phyloP scores from a whole-genome alignment of 2,329 filamentous ascomycete genomes.

The Botrytis fragariae region DNA sequence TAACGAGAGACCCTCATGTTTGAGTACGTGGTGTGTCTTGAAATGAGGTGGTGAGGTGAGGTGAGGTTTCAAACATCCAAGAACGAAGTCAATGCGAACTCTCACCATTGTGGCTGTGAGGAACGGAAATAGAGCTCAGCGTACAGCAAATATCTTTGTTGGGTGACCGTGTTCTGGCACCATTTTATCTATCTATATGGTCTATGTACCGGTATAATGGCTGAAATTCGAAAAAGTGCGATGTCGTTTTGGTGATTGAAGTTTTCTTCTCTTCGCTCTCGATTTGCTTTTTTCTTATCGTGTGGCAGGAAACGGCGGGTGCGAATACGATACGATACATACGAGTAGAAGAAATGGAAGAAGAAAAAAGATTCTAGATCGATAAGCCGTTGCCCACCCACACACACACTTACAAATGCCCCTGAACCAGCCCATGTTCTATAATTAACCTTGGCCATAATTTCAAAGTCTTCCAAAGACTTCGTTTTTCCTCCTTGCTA shows the following conservation, averaged over 20 bases:
- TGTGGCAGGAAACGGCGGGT: background rate
- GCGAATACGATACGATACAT: background rate
- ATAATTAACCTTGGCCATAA: background rate
- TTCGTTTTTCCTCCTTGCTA: background rate
- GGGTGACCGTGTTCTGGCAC: background rate
- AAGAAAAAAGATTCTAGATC: background rate
- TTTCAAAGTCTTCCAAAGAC: background rate
- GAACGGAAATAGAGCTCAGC: background rate
- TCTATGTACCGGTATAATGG: background rate
- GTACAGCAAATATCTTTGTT: background rate
- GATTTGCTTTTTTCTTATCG: background rate
- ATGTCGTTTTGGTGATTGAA: background rate
- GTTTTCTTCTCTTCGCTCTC: background rate
- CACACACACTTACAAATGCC: background rate
- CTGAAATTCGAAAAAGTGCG: background rate
- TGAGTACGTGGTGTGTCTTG: background rate
- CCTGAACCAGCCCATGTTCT: background rate
- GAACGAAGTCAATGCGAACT: background rate
- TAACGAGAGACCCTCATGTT: background rate
- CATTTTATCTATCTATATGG: background rate
- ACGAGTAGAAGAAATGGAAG: background rate
- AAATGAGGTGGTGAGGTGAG: background rate
- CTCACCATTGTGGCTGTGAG: slow-evolving; percentile 9
- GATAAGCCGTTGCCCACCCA: background rate
- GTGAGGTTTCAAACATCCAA: background rate